These are phyloP conservation scores for Ustilago shanxiensis DNA, from an alignment of 1,284 basidiomycete genomes.

Conservation along the genomic window DNA sequence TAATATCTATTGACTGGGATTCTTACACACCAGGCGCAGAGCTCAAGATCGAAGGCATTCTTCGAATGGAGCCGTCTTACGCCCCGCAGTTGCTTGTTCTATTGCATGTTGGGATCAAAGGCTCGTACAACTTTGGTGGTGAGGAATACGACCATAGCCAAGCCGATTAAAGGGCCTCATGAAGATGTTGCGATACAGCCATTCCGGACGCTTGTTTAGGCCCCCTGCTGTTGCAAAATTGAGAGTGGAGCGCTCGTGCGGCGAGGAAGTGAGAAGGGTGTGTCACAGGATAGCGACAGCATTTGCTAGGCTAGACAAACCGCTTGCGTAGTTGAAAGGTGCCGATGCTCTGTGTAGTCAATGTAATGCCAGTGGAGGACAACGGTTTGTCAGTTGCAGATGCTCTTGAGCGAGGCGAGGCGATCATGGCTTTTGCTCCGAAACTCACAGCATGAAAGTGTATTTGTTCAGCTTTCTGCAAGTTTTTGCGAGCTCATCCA, in stretches of 20 bases:
- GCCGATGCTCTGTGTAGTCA: not conserved
- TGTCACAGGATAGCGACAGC: conserved; percentile 3
- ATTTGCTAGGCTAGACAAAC: conserved; percentile 1
- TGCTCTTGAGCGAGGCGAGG: not conserved
- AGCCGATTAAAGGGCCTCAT: too few species aligned
- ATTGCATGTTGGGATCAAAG: not conserved
- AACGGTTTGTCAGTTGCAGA: not conserved
- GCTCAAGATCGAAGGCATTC: not conserved
- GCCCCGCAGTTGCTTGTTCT: not conserved
- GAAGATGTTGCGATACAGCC: too few species aligned
- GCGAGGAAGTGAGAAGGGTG: not conserved
- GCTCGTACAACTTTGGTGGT: not conserved
- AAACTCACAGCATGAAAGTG: conserved; percentile 6
- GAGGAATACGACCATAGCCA: not conserved
- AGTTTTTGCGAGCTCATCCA: conserved; percentile 1
- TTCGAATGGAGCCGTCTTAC: not conserved
- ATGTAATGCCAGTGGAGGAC: not conserved
- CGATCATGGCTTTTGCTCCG: not conserved
- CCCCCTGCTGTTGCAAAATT: not conserved
- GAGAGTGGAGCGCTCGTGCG: not conserved
- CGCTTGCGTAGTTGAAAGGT: not conserved
- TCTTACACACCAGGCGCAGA: not conserved
- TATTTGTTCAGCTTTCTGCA: not conserved
- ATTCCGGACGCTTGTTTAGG: not conserved
- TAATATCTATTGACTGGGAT: not conserved